Evolutionary conservation across 257 asterid species (phyloP).

Genomic region (Sherardia arvensis): DNA sequence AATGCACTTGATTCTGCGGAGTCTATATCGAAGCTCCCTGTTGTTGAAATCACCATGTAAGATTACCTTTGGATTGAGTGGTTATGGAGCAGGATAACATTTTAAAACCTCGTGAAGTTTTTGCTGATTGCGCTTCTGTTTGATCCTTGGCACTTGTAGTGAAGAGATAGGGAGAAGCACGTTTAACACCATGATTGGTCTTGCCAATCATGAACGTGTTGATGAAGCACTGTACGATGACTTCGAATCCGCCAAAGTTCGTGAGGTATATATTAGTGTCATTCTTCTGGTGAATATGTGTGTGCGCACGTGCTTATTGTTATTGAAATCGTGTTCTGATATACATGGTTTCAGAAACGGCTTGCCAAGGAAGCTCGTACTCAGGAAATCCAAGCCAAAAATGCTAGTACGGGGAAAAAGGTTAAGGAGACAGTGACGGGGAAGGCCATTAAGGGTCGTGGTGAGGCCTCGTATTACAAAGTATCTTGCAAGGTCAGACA

Average conservation of each 20-base stretch:
- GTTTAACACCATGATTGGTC: slow-evolving; percentile 83
- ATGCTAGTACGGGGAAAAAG: slow-evolving; percentile 76
- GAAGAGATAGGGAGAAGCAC: slow-evolving; percentile 70
- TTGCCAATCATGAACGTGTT: slow-evolving; percentile 57
- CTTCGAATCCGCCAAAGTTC: slow-evolving; percentile 77
- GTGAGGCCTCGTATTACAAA: slow-evolving; percentile 69
- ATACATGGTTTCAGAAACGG: slow-evolving; percentile 43
- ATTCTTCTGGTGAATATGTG: neutral
- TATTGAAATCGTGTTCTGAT: neutral
- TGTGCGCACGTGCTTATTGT: neutral
- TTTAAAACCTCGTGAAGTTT: neutral
- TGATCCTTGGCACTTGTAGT: slow-evolving; percentile 23
- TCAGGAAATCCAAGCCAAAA: slow-evolving; percentile 72
- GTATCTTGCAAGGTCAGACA: slow-evolving; percentile 67
- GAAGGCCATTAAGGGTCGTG: slow-evolving; percentile 64
- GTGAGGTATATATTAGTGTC: slow-evolving; percentile 35
- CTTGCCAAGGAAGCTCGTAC: slow-evolving; percentile 88
- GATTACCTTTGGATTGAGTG: neutral
- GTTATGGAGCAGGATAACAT: neutral
- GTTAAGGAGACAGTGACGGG: slow-evolving; percentile 34
- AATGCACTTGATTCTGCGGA: slow-evolving; percentile 96
- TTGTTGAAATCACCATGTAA: slow-evolving; percentile 75
- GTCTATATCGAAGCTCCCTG: slow-evolving; percentile 72
- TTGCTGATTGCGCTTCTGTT: neutral
- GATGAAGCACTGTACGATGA: slow-evolving; percentile 81